Conservation (phyloP, 805 yeast genomes). For the Candida vaughaniae region DNA sequence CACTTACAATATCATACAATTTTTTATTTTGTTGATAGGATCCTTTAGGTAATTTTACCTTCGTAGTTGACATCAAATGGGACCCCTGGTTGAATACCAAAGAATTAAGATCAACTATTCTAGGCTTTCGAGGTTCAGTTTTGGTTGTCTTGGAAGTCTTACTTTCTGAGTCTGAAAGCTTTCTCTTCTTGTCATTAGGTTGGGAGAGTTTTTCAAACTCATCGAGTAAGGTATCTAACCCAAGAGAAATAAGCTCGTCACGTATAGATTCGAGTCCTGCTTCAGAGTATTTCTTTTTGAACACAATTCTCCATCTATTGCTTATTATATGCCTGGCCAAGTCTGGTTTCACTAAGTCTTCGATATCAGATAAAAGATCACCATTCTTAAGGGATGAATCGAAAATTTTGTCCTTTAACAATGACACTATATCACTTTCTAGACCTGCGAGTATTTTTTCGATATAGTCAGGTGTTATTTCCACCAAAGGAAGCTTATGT, state of each 20-base stretch:
- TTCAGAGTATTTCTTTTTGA: slow-evolving; percentile 42
- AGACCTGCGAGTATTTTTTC: slow-evolving; percentile 1
- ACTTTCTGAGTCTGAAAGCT: slow-evolving; percentile 6
- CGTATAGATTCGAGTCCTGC: slow-evolving; percentile 22
- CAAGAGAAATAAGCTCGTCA: slow-evolving; percentile 44
- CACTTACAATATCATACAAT: slow-evolving; percentile 81
- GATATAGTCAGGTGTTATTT: slow-evolving; percentile 1
- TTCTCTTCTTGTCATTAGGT: slow-evolving; percentile 21
- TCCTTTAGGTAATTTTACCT: slow-evolving; percentile 76
- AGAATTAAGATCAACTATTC: slow-evolving; percentile 60
- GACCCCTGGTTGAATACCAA: slow-evolving; percentile 72
- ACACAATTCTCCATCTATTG: slow-evolving; percentile 39
- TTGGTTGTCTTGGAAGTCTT: slow-evolving; percentile 6
- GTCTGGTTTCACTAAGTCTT: slow-evolving; percentile 1
- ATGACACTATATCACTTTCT: neutral
- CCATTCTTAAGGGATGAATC: neutral
- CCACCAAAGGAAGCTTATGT: neutral
- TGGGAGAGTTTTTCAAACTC: neutral
- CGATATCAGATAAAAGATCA: slow-evolving; percentile 1
- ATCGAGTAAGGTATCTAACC: slow-evolving; percentile 32
- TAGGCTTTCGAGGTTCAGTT: slow-evolving; percentile 39
- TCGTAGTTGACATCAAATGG: slow-evolving; percentile 62
- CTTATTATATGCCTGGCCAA: slow-evolving; percentile 3
- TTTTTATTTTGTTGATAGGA: slow-evolving; percentile 74
- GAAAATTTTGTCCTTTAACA: neutral